phyloP scores from a whole-genome alignment of 805 yeast genomes.

The Metschnikowia baotianmanensis region DNA sequence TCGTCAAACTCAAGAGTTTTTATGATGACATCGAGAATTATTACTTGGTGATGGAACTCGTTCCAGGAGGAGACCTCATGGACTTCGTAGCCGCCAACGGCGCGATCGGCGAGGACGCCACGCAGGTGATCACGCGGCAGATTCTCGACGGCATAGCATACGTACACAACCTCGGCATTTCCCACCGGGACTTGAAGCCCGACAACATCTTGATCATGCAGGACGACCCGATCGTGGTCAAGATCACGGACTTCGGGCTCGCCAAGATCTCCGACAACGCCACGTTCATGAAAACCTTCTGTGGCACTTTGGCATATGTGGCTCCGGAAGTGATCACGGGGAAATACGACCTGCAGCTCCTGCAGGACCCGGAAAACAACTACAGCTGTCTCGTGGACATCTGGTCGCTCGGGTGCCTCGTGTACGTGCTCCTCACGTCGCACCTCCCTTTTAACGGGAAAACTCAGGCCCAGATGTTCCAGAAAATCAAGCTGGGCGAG shows the following conservation, averaged over 20 bases:
- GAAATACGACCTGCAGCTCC: conserved; percentile 41
- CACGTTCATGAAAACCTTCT: conserved; percentile 89
- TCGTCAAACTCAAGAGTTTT: conserved; percentile 78
- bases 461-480: conserved; percentile 82
- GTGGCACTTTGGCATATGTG: conserved; percentile 95
- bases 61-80: conserved; percentile 97
- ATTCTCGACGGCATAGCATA: conserved; percentile 79
- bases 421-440: conserved; percentile 87
- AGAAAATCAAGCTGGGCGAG: conserved; percentile 71
- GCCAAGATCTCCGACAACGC: conserved; percentile 87
- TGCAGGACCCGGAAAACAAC: conserved; percentile 29
- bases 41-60: conserved; percentile 92
- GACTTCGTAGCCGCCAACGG: conserved; percentile 94
- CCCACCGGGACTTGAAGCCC: conserved; percentile 96
- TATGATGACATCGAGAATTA: conserved; percentile 80
- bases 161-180: conserved; percentile 85
- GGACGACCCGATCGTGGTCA: conserved; percentile 88
- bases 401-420: conserved; percentile 96
- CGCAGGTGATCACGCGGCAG: conserved; percentile 82
- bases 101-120: conserved; percentile 86
- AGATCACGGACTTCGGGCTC: conserved; percentile 93
- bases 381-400: conserved; percentile 91
- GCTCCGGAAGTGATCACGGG: conserved; percentile 89
- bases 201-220: conserved; percentile 89
- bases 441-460: conserved; percentile 94